phyloP scores from a whole-genome alignment of 306 rosid genomes.

The Dryas octopetala region DNA sequence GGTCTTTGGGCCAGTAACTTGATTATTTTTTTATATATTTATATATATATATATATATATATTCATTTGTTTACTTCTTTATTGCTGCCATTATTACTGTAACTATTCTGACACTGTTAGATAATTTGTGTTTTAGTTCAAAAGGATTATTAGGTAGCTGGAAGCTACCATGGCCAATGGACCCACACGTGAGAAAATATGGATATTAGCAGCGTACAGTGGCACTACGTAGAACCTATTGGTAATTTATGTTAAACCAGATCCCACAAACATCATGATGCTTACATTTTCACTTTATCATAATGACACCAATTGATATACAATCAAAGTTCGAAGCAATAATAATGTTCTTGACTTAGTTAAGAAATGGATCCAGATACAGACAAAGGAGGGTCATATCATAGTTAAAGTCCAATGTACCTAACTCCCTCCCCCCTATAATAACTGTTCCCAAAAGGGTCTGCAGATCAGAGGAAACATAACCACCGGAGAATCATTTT shows the following conservation, averaged over 20 bases:
- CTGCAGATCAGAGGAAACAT: slow-evolving; percentile 36
- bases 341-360: slow-evolving; percentile 13
- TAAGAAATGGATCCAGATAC: slow-evolving; percentile 28
- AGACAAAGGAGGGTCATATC: slow-evolving; percentile 32
- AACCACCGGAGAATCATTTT: slow-evolving; percentile 35
- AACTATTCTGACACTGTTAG: not conserved
- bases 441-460: slow-evolving; percentile 33
- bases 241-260: not conserved
- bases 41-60: not conserved
- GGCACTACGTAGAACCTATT: not conserved
- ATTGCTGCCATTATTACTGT: not conserved
- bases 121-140: not conserved
- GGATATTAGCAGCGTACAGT: slow-evolving; percentile 1
- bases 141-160: not conserved
- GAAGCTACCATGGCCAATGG: slow-evolving; percentile 9
- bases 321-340: not conserved
- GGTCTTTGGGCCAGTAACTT: not conserved
- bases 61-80: too few relatives aligned
- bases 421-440: slow-evolving; percentile 44
- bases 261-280: slow-evolving; percentile 13
- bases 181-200: slow-evolving; percentile 3
- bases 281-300: not conserved
- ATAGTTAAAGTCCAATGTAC: slow-evolving; percentile 27
- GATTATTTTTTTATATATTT: not conserved
- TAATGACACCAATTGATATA: not conserved